Evolutionary conservation across 75 land plant genomes (phyloP).

Genomic region (Picea glauca): DNA sequence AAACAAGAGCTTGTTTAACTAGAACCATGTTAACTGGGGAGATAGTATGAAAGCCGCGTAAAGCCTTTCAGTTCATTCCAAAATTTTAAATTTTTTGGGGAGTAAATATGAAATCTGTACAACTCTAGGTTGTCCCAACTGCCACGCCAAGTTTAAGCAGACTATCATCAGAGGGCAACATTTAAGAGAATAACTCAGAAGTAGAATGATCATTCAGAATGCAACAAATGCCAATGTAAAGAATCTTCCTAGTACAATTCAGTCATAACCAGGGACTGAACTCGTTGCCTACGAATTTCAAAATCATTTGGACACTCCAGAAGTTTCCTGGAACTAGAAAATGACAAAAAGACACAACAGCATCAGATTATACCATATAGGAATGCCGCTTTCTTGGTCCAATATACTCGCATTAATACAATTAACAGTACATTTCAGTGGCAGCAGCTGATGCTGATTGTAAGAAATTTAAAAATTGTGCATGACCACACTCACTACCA

Average conservation of each 20-base stretch:
- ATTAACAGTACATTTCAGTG: background rate
- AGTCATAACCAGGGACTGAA: background rate
- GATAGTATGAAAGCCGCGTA: background rate
- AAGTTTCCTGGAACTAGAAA: background rate
- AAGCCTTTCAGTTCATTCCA: no score
- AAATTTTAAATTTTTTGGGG: no score
- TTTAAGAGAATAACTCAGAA: background rate
- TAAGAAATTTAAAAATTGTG: background rate
- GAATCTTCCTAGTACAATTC: background rate
- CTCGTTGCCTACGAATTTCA: background rate
- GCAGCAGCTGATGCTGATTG: background rate
- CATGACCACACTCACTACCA: slow-evolving; percentile 1
- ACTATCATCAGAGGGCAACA: background rate
- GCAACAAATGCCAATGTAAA: no score
- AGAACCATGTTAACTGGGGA: background rate
- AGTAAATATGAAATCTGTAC: background rate
- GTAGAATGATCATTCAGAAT: background rate
- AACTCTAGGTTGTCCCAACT: background rate
- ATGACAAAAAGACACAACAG: background rate
- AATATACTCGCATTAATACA: background rate
- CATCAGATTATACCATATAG: background rate
- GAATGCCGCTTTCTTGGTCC: background rate
- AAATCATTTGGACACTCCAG: background rate
- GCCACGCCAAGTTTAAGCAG: background rate
- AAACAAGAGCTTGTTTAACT: background rate